Base-by-base conservation (phyloP, 352 stramenopile genomes). In the Globisporangium recalcitrans region DNA sequence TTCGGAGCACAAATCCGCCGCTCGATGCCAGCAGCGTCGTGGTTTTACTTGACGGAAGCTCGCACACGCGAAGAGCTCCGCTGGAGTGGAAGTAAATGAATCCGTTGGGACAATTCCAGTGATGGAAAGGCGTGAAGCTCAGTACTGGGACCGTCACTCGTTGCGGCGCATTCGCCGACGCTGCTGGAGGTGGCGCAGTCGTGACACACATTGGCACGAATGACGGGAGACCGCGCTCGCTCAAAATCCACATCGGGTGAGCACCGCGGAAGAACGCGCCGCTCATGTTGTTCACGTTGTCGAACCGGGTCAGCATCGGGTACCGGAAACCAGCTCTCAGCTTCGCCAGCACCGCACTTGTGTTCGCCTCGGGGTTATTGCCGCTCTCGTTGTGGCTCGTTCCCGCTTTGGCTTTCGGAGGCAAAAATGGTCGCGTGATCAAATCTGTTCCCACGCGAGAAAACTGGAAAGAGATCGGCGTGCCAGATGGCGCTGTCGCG, bases 81-180 rank as follows among this genome's bases (percentile, higher is more conserved):
- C 82, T 73, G 4, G 85, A 94, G 57, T 95, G 86, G 72, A 91
- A 95, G 63, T 93, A 95, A 53, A 93, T 92, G 62, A 95, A 95
- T 0, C 86, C 86, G 59, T 91, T 88, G 2, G 86, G 86, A 47
- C 85, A 95, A 59, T 95, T 94, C 83, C 82, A 92, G 55, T 95
- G 86, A 34, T 95, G 82, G 65, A 95, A 95, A 1, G 85, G 78
- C 31, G 86, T 94, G 58, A 91, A 93, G 63, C 84, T 91, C 51
- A 94, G 72, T n/a, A 95, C 85, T 1, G 86, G 86, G 1, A 95
- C 82, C 16, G 75, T 87, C 19, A 90, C 74, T 29, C 63, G 64
- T 0, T 73, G 79, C n/a, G 71, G 62, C 1, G 57, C 60, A 51
- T 71, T 79, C 16, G 63, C 36, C 22, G 67, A 52, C 9, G 67